A percentile compares a stretch with the other conserved stretches of the same genome.
Conservation (phyloP, 768 basidiomycete species). For the Multifurca ochricompacta region DNA sequence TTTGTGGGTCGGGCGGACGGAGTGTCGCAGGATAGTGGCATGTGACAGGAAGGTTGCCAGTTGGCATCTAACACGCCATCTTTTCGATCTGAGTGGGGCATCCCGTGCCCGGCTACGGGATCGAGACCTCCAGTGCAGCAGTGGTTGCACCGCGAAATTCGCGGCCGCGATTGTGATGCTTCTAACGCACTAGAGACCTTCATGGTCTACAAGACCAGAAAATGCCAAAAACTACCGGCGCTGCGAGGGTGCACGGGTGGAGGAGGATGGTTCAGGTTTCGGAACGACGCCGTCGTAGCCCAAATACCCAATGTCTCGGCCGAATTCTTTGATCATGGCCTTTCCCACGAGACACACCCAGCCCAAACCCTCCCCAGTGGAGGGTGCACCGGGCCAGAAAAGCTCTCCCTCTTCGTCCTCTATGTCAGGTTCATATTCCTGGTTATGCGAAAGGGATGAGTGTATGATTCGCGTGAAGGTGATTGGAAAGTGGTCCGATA, state of each 20-base stretch:
- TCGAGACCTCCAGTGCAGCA: neutral
- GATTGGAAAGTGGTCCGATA: slow-evolving; percentile 65
- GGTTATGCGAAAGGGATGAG: slow-evolving; percentile 50
- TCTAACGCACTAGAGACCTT: neutral
- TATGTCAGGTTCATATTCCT: slow-evolving; percentile 75
- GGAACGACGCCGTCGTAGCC: slow-evolving; percentile 68
- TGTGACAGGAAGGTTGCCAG: neutral
- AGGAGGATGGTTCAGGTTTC: slow-evolving; percentile 40
- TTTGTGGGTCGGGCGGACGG: neutral
- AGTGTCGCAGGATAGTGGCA: slow-evolving; percentile 2
- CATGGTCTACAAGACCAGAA: neutral
- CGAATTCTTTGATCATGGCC: slow-evolving; percentile 79
- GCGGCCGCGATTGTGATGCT: neutral
- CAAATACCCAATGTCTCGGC: slow-evolving; percentile 63
- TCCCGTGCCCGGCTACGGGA: neutral
- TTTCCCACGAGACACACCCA: slow-evolving; percentile 87
- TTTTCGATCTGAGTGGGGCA: slow-evolving; percentile 7
- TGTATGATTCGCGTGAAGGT: slow-evolving; percentile 70
- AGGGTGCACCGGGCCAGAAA: slow-evolving; percentile 72
- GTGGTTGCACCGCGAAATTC: neutral
- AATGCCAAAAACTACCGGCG: slow-evolving; percentile 13
- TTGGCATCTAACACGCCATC: neutral
- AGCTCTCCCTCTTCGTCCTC: slow-evolving; percentile 82
- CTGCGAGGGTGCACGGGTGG: slow-evolving; percentile 2
- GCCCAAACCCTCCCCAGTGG: slow-evolving; percentile 70